Evolutionary conservation across 2,329 filamentous ascomycete species (phyloP), one percentile per base, ranked within the genome.

Genomic region (Sporothrix globosa): DNA sequence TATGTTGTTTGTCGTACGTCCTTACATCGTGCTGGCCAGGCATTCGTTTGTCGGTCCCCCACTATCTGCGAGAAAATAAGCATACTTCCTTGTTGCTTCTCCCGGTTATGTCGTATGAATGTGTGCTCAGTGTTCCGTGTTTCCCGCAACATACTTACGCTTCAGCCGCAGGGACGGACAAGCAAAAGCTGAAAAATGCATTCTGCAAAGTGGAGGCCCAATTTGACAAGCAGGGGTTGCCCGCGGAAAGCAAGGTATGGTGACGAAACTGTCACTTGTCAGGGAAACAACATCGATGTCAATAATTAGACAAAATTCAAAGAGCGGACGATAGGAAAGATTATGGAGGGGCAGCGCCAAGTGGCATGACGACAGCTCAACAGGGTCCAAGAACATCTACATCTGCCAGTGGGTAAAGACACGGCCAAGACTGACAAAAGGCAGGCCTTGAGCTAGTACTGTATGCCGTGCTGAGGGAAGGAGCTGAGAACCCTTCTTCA

Each of bases 311-410:
- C 11, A 11, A 46, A 27, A 5, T 17, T 17, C 34, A 44, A n/a
- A 69, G 24, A 21, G 21, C 14, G 30, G 52, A 53, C 52, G 5
- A 19, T 13, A 53, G 48, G 24, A 41, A 14, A 41, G 21, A n/a
- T 30, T 19, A 66, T 50, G n/a, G 30, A 65, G 60, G 60, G 60
- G 60, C 41, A 65, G 44, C 4, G 61, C 61, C 61, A 67, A 54
- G 65, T 67, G 50, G 65, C 65, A 67, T 67, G 65, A 54, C 65
- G n/a, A 67, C 65, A 39, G 46, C 48, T 24, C 65, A 67, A 54
- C 48, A 54, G 50, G 65, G 48, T 67, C 41, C 48, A 52, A 21
- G 30, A 53, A 19, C 30, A 4, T 27, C 21, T 13, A 24, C 2
- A 34, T 46, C 39, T 27, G 58, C 30, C 30, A 27, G 2, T 63